Percentiles rank a stretch among this genome's conserved stretches.
These are phyloP conservation scores for Cryptomeria japonica DNA, from an alignment of 75 land plant genomes.

Conservation along the genomic window DNA sequence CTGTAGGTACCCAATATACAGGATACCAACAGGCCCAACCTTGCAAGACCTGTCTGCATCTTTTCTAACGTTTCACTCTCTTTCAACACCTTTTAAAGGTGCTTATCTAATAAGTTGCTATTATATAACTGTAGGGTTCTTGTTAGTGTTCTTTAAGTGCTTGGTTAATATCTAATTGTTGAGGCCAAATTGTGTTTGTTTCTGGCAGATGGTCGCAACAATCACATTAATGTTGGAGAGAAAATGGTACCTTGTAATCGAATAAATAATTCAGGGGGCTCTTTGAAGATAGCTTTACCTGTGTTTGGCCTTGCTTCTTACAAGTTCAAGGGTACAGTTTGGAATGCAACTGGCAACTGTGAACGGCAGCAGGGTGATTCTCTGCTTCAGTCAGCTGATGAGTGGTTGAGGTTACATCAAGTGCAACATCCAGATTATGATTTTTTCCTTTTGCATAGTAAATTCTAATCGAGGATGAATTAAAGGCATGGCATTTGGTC, in stretches of 20 bases:
- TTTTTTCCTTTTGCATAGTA: constrained; percentile 39
- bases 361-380: constrained; percentile 35
- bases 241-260: constrained; percentile 7
- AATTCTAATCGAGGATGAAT: constrained; percentile 20
- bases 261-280: constrained; percentile 11
- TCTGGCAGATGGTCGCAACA: constrained; percentile 14
- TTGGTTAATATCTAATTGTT: background rate
- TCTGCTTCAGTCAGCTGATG: constrained; percentile 48
- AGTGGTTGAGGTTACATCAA: constrained; percentile 38
- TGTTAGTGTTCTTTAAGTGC: background rate
- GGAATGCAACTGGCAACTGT: constrained; percentile 30
- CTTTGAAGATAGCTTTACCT: constrained; percentile 34
- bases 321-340: constrained; percentile 59
- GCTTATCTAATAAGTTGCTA: background rate
- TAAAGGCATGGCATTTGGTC: background rate
- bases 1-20: constrained; percentile 87
- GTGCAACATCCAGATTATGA: constrained; percentile 64
- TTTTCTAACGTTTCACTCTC: constrained; percentile 78
- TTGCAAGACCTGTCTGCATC: constrained; percentile 76
- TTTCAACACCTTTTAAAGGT: constrained; percentile 67
- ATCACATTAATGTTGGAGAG: constrained; percentile 6
- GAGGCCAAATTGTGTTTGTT: background rate
- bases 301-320: constrained; percentile 70
- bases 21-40: constrained; percentile 88
- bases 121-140: background rate